Percentiles rank a stretch among this genome's conserved stretches.
Conservation (phyloP, 1,284 basidiomycete genomes). For the Marasmius tenuissimus region DNA sequence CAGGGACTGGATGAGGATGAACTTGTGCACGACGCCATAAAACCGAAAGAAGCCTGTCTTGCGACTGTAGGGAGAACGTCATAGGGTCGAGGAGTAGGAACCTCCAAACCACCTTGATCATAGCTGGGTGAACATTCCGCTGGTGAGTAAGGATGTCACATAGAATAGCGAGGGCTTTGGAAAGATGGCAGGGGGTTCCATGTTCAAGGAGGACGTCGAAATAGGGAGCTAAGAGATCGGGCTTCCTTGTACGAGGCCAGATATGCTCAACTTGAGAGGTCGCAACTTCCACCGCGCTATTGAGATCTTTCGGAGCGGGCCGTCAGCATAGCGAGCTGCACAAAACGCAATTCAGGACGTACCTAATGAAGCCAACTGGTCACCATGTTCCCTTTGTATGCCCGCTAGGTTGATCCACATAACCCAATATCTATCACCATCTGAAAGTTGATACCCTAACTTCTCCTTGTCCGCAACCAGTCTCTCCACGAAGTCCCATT, state of each 20-base stretch:
- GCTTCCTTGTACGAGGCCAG: constrained; percentile 24
- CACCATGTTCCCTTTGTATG: constrained; percentile 8
- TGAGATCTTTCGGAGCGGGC: neutral
- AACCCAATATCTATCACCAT: constrained; percentile 38
- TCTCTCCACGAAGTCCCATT: constrained; percentile 33
- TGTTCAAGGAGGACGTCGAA: constrained; percentile 29
- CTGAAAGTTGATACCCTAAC: constrained; percentile 21
- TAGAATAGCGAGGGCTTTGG: constrained; percentile 23
- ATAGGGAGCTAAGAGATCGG: constrained; percentile 36
- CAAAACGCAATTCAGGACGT: neutral
- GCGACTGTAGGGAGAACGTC: constrained; percentile 17
- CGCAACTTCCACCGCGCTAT: constrained; percentile 22
- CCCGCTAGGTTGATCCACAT: constrained; percentile 34
- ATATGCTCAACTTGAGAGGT: constrained; percentile 28
- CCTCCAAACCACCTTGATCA: constrained; percentile 32
- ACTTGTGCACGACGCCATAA: constrained; percentile 22
- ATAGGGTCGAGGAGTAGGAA: constrained; percentile 23
- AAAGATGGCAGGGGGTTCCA: constrained; percentile 16
- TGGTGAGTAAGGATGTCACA: constrained; percentile 24
- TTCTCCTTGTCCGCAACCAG: constrained; percentile 29
- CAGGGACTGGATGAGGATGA: neutral
- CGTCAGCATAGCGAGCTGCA: neutral
- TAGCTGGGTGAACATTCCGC: constrained; percentile 23
- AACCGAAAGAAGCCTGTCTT: constrained; percentile 24
- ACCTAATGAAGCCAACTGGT: constrained; percentile 6